These are phyloP conservation scores for Pythium dissimile DNA, from an alignment of 352 stramenopile genomes.

Conservation along the genomic window DNA sequence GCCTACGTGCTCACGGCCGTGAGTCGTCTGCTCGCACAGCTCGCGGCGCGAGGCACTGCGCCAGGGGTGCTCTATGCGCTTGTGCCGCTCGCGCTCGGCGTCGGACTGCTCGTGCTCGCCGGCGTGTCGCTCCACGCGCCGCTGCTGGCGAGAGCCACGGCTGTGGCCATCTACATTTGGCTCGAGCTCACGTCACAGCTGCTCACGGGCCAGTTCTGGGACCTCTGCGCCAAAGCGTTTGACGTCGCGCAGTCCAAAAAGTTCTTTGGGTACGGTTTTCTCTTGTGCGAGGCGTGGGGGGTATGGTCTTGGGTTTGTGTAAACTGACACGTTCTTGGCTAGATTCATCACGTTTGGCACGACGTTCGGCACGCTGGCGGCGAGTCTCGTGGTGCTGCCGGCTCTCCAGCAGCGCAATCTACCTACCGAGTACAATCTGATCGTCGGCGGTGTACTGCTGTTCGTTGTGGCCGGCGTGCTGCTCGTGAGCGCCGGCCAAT, in stretches of 20 bases:
- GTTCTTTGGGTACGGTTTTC: slow-evolving; percentile 57
- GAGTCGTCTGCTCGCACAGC: slow-evolving; percentile 29
- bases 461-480: slow-evolving; percentile 60
- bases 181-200: slow-evolving; percentile 72
- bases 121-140: slow-evolving; percentile 43
- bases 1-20: slow-evolving; percentile 61
- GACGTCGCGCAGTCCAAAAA: slow-evolving; percentile 81
- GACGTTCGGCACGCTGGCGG: slow-evolving; percentile 71
- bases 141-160: slow-evolving; percentile 35
- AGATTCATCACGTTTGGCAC: slow-evolving; percentile 82
- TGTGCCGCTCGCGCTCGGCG: slow-evolving; percentile 37
- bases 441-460: slow-evolving; percentile 50
- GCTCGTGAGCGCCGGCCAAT: slow-evolving; percentile 43
- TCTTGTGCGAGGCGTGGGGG: too few species aligned
- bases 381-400: slow-evolving; percentile 71
- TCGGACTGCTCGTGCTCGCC: slow-evolving; percentile 42
- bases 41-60: slow-evolving; percentile 22
- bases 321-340: background rate
- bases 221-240: slow-evolving; percentile 78
- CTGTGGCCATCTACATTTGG: slow-evolving; percentile 78
- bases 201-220: slow-evolving; percentile 85
- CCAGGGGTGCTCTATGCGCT: slow-evolving; percentile 53
- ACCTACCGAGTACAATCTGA: slow-evolving; percentile 69
- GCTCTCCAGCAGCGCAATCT: slow-evolving; percentile 43
- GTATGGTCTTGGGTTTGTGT: too few species aligned